These are phyloP conservation scores for Lyophyllum atratum DNA, from an alignment of 768 basidiomycete genomes.

Conservation along the genomic window DNA sequence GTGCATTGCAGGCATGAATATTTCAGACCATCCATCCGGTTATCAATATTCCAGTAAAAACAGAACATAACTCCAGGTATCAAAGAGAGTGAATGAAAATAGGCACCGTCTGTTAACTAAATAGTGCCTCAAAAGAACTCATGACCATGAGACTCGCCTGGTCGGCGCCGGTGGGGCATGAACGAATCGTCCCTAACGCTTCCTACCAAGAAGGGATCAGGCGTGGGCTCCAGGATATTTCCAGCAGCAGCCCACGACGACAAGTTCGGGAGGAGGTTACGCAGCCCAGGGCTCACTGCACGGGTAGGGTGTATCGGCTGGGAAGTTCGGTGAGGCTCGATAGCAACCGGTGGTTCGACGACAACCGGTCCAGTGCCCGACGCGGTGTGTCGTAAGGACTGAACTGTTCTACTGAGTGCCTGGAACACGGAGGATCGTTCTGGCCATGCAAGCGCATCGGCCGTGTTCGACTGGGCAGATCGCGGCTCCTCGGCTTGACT, in stretches of 20 bases:
- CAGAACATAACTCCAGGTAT: neutral
- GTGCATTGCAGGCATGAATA: neutral
- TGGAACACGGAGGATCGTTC: conserved; percentile 53
- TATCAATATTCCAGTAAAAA: neutral
- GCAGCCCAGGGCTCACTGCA: conserved; percentile 12
- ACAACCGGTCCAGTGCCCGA: conserved; percentile 12
- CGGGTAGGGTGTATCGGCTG: conserved; percentile 12
- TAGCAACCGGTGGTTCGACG: conserved; percentile 9
- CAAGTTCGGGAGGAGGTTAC: conserved; percentile 23
- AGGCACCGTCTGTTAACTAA: neutral
- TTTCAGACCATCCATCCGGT: neutral
- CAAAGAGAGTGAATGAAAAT: neutral
- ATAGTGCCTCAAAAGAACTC: conserved; percentile 26
- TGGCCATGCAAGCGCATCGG: conserved; percentile 26
- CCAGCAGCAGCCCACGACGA: conserved; percentile 32
- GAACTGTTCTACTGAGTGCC: conserved; percentile 54
- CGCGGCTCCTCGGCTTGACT: conserved; percentile 45
- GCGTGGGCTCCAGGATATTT: conserved; percentile 22
- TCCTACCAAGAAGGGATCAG: conserved; percentile 34
- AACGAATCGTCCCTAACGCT: conserved; percentile 39
- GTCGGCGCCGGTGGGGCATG: conserved; percentile 22
- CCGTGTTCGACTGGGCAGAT: neutral
- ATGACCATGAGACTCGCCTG: conserved; percentile 21
- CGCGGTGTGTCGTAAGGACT: conserved; percentile 41
- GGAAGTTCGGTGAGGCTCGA: conserved; percentile 17